Conservation (phyloP, 768 basidiomycete species). For the Tylopilus rubrobrunneus region DNA sequence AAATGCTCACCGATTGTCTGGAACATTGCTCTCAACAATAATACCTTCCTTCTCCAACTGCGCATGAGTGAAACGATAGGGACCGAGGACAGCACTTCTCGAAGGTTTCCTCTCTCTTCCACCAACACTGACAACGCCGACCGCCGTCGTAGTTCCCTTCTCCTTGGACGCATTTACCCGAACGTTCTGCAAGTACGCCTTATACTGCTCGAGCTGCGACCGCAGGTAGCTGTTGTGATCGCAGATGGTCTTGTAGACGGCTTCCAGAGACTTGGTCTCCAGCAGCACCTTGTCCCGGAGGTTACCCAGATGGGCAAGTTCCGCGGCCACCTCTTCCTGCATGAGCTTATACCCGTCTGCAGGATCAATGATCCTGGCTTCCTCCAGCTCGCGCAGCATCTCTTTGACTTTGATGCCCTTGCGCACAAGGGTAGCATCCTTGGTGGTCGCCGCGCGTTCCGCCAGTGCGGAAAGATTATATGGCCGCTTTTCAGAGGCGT, state of each 20-base stretch:
- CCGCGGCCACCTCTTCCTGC: slow-evolving; percentile 95
- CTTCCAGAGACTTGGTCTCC: slow-evolving; percentile 90
- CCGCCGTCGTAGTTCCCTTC: slow-evolving; percentile 81
- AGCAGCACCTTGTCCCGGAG: slow-evolving; percentile 91
- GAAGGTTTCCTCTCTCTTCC: slow-evolving; percentile 94
- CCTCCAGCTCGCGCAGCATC: slow-evolving; percentile 95
- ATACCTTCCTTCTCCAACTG: slow-evolving; percentile 99
- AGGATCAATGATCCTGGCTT: slow-evolving; percentile 79
- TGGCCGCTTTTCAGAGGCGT: slow-evolving; percentile 77
- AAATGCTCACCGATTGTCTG: slow-evolving; percentile 81
- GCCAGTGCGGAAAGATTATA: slow-evolving; percentile 87
- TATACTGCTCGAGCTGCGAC: slow-evolving; percentile 97
- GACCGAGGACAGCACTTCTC: slow-evolving; percentile 86
- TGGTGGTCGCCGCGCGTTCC: slow-evolving; percentile 94
- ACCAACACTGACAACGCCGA: slow-evolving; percentile 92
- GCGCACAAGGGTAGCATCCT: slow-evolving; percentile 92
- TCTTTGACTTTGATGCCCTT: slow-evolving; percentile 99
- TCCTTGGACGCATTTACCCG: slow-evolving; percentile 85
- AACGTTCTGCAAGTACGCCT: slow-evolving; percentile 98
- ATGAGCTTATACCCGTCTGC: slow-evolving; percentile 87
- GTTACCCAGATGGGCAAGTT: slow-evolving; percentile 95
- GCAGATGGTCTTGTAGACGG: slow-evolving; percentile 98
- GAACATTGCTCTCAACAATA: slow-evolving; percentile 98
- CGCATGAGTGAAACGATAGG: slow-evolving; percentile 96
- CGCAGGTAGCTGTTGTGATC: slow-evolving; percentile 99